A percentile compares a stretch with the other conserved stretches of the same genome.
Evolutionary conservation across 306 rosid genomes (phyloP).

Genomic region (Rubus parviflorus): DNA sequence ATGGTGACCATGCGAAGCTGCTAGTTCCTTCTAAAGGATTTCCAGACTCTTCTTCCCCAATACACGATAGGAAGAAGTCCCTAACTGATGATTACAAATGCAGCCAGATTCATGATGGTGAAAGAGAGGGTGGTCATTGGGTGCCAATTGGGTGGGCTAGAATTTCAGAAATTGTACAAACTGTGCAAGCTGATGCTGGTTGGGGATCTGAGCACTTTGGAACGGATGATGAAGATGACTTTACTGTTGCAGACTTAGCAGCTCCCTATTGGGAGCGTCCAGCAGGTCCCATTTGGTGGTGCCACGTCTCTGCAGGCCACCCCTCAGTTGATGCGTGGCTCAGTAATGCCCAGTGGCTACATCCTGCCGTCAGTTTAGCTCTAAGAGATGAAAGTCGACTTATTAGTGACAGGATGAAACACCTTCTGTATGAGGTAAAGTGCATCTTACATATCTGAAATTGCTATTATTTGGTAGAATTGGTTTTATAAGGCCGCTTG

Average conservation of each 20-base stretch:
- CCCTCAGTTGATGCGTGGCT: constrained; percentile 73
- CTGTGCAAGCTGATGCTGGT: constrained; percentile 55
- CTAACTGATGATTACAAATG: constrained; percentile 33
- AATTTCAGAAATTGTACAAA: constrained; percentile 70
- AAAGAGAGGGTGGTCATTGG: constrained; percentile 60
- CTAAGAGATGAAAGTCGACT: constrained; percentile 77
- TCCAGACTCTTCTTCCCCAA: constrained; percentile 29
- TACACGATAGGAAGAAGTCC: constrained; percentile 33
- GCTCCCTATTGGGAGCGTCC: constrained; percentile 94
- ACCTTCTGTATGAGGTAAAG: constrained; percentile 81
- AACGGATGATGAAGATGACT: constrained; percentile 60
- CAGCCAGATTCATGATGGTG: constrained; percentile 29
- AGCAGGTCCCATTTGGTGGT: constrained; percentile 94
- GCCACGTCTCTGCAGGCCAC: constrained; percentile 79
- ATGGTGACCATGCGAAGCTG: constrained; percentile 33
- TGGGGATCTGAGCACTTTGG: constrained; percentile 57
- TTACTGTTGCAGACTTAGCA: constrained; percentile 84
- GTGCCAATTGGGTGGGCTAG: constrained; percentile 91
- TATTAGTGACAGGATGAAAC: constrained; percentile 86
- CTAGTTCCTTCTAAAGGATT: constrained; percentile 36
- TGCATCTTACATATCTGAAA: constrained; percentile 14
- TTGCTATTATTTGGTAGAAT: constrained; percentile 9
- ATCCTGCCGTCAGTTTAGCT: constrained; percentile 87
- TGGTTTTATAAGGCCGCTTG: neutral
- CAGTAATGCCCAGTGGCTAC: constrained; percentile 76